Conservation (phyloP, 148 eudicot genomes). For the Camellia japonica region DNA sequence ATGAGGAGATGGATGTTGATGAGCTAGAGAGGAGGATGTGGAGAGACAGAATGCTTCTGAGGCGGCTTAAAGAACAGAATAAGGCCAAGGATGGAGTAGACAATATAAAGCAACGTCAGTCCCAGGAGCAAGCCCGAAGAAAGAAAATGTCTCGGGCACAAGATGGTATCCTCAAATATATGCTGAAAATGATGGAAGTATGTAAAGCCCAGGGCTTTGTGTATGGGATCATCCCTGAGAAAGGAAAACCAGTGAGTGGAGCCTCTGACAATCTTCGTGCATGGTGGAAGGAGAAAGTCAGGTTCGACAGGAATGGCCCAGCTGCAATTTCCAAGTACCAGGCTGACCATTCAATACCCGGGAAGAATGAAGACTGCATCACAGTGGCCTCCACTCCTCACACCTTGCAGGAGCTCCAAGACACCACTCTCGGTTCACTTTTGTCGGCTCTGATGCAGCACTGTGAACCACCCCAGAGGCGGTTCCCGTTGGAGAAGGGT, state of each 20-base stretch:
- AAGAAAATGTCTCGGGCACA: conserved; percentile 57
- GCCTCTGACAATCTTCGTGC: conserved; percentile 65
- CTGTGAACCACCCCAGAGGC: conserved; percentile 62
- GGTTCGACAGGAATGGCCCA: conserved; percentile 59
- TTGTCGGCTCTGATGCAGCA: conserved; percentile 63
- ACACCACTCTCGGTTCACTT: conserved; percentile 61
- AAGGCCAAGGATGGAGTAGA: conserved; percentile 43
- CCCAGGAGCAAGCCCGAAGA: conserved; percentile 50
- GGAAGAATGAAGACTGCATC: conserved; percentile 34
- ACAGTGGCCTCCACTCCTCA: conserved; percentile 32
- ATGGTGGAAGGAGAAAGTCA: conserved; percentile 68
- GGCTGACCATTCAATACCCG: conserved; percentile 42
- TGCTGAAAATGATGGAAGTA: conserved; percentile 66
- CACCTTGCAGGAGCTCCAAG: conserved; percentile 57
- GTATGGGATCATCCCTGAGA: conserved; percentile 59
- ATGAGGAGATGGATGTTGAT: conserved; percentile 56
- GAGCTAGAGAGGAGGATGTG: conserved; percentile 65
- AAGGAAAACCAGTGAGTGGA: conserved; percentile 62
- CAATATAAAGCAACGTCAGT: conserved; percentile 38
- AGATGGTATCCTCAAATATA: conserved; percentile 50
- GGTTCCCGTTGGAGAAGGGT: conserved; percentile 63
- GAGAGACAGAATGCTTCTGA: conserved; percentile 46
- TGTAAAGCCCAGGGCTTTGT: conserved; percentile 67
- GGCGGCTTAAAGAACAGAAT: conserved; percentile 48
- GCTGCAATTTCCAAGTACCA: conserved; percentile 56